Conservation (phyloP, 129 eudicot genomes). For the Glebionis coronaria region DNA sequence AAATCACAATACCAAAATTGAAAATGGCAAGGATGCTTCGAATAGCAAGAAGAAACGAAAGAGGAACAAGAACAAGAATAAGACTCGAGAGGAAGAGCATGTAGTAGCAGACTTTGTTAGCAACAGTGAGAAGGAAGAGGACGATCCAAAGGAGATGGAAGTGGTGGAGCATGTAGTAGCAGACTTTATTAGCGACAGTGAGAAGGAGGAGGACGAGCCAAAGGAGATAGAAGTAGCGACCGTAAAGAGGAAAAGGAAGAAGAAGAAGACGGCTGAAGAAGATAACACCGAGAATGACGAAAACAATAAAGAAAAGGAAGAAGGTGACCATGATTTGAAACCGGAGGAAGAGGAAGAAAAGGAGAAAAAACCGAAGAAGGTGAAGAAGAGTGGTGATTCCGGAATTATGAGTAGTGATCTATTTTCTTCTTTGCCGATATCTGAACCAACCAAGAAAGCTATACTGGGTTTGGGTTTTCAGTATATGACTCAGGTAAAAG, state of each 20-base stretch:
- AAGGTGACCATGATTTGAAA: not conserved
- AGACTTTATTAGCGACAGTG: constrained; percentile 9
- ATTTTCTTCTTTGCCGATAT: constrained; percentile 50
- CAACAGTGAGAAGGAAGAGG: constrained; percentile 11
- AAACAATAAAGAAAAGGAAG: constrained; percentile 22
- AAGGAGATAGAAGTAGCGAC: constrained; percentile 13
- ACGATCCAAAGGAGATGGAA: not conserved
- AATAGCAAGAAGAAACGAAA: constrained; percentile 40
- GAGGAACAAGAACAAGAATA: constrained; percentile 35
- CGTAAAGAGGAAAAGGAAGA: constrained; percentile 26
- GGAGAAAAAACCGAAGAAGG: constrained; percentile 24
- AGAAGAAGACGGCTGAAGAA: constrained; percentile 13
- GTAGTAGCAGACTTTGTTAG: constrained; percentile 19
- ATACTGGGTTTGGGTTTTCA: constrained; percentile 55
- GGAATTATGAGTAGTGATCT: constrained; percentile 69
- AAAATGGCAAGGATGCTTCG: constrained; percentile 1
- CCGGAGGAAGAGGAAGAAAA: constrained; percentile 22
- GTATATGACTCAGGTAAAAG: constrained; percentile 73
- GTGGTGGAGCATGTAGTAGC: constrained; percentile 19
- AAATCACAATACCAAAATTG: constrained; percentile 32
- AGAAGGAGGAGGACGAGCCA: constrained; percentile 29
- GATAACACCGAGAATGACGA: constrained; percentile 21
- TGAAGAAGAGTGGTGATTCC: constrained; percentile 29
- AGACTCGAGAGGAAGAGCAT: constrained; percentile 9
- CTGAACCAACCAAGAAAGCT: constrained; percentile 65